These are phyloP conservation scores for Craterostigma plantagineum DNA, from an alignment of 257 asterid genomes.

Conservation along the genomic window DNA sequence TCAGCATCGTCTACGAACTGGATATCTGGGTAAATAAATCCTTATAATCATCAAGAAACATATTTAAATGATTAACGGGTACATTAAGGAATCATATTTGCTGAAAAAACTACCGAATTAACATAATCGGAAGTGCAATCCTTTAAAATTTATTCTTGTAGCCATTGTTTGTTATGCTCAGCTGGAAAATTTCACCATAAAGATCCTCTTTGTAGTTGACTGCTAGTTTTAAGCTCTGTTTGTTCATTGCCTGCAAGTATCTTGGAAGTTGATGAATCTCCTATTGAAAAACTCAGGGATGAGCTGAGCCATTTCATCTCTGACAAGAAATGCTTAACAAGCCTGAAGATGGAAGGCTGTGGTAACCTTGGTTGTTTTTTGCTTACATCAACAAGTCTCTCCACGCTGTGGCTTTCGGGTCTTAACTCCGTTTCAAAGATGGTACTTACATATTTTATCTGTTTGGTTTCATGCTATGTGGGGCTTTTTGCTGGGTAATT, in stretches of 20 bases:
- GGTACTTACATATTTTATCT: slow-evolving; percentile 20
- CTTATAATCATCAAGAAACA: not conserved
- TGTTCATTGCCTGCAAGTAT: too few relatives aligned
- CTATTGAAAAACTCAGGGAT: slow-evolving; percentile 36
- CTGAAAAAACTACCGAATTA: too few relatives aligned
- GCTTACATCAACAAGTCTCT: slow-evolving; percentile 54
- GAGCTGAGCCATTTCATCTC: slow-evolving; percentile 74
- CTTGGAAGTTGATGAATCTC: too few relatives aligned
- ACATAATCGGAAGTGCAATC: too few relatives aligned
- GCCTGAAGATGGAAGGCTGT: slow-evolving; percentile 97
- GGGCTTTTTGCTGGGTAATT: not conserved
- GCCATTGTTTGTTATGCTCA: too few relatives aligned
- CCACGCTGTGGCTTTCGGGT: slow-evolving; percentile 71
- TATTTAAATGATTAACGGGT: too few relatives aligned
- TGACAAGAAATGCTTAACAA: slow-evolving; percentile 57
- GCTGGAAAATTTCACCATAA: too few relatives aligned
- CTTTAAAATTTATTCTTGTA: too few relatives aligned
- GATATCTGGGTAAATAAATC: slow-evolving; percentile 70
- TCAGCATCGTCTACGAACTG: slow-evolving; percentile 48
- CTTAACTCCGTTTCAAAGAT: slow-evolving; percentile 68
- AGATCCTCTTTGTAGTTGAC: too few relatives aligned
- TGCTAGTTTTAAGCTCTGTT: too few relatives aligned
- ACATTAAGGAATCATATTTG: not conserved
- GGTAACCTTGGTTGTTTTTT: slow-evolving; percentile 51
- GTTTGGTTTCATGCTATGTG: not conserved